A percentile compares a stretch with the other conserved stretches of the same genome.
Evolutionary conservation across 257 asterid genomes (phyloP).

Genomic region (Salvia hispanica): DNA sequence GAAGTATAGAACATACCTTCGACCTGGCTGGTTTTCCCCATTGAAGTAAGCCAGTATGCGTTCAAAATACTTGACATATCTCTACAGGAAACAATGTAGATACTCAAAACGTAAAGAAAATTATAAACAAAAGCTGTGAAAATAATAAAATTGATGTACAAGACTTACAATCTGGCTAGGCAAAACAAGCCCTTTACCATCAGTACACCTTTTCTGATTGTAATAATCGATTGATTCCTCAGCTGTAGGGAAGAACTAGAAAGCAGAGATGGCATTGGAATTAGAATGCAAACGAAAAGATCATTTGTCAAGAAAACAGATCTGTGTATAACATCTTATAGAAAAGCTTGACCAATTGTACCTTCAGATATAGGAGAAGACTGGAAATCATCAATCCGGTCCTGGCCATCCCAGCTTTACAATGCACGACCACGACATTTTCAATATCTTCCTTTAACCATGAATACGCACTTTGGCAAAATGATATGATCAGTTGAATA

Average conservation of each 20-base stretch:
- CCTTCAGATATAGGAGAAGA: slow-evolving; percentile 90
- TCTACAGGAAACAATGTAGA: slow-evolving; percentile 45
- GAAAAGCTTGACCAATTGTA: slow-evolving; percentile 29
- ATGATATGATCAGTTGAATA: slow-evolving; percentile 79
- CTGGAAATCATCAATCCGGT: slow-evolving; percentile 99
- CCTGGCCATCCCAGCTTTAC: slow-evolving; percentile 99
- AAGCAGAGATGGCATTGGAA: slow-evolving; percentile 29
- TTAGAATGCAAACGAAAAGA: slow-evolving; percentile 24
- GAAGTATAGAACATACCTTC: slow-evolving; percentile 57
- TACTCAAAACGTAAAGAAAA: slow-evolving; percentile 13
- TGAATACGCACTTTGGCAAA: slow-evolving; percentile 99
- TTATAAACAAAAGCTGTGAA: slow-evolving; percentile 20
- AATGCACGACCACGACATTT: slow-evolving; percentile 97
- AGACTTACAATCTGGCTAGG: slow-evolving; percentile 97
- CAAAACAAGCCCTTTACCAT: slow-evolving; percentile 93
- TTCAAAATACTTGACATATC: slow-evolving; percentile 97
- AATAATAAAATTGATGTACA: slow-evolving; percentile 3
- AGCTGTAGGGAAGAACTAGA: slow-evolving; percentile 95
- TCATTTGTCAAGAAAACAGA: neutral
- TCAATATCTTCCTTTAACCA: slow-evolving; percentile 99
- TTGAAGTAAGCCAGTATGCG: slow-evolving; percentile 81
- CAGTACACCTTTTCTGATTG: slow-evolving; percentile 93
- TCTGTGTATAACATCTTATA: neutral
- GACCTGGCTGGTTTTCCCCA: slow-evolving; percentile 98
- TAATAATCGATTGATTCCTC: slow-evolving; percentile 95